phyloP scores from a whole-genome alignment of 148 eudicot species.

The Silene conica region DNA sequence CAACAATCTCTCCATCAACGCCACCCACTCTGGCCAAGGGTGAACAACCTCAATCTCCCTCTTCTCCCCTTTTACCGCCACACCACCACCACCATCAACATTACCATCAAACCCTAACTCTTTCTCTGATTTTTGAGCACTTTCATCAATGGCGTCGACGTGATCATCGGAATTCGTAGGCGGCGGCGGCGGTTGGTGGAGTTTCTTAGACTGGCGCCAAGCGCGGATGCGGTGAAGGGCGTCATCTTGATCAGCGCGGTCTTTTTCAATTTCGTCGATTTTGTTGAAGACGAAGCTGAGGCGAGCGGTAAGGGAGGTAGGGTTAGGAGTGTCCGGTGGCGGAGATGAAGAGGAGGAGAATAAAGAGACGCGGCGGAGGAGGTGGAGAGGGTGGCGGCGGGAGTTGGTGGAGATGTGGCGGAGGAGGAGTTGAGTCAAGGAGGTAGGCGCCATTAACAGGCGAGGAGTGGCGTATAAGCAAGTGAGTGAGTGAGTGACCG shows the following conservation, averaged over 20 bases:
- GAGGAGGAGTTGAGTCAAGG: slow-evolving; percentile 33
- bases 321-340: slow-evolving; percentile 31
- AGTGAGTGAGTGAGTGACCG: not conserved
- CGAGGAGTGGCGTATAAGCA: not conserved
- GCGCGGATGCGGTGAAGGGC: slow-evolving; percentile 78
- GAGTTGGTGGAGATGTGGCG: too few species aligned
- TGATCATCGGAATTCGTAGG: not conserved
- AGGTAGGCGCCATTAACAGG: slow-evolving; percentile 27
- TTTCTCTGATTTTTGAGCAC: not conserved
- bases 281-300: slow-evolving; percentile 92
- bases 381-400: slow-evolving; percentile 23
- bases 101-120: slow-evolving; percentile 10
- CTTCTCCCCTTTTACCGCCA: not conserved
- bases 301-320: slow-evolving; percentile 69
- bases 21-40: slow-evolving; percentile 94
- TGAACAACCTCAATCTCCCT: slow-evolving; percentile 58
- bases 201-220: slow-evolving; percentile 76
- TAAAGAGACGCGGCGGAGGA: slow-evolving; percentile 19
- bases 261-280: slow-evolving; percentile 73
- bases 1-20: slow-evolving; percentile 80
- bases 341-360: slow-evolving; percentile 26
- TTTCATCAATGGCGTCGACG: not conserved
- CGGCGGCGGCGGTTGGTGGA: not conserved
- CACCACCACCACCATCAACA: not conserved
- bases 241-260: slow-evolving; percentile 65